Conservation (phyloP, 805 yeast genomes). For the Ascoidea asiatica region DNA sequence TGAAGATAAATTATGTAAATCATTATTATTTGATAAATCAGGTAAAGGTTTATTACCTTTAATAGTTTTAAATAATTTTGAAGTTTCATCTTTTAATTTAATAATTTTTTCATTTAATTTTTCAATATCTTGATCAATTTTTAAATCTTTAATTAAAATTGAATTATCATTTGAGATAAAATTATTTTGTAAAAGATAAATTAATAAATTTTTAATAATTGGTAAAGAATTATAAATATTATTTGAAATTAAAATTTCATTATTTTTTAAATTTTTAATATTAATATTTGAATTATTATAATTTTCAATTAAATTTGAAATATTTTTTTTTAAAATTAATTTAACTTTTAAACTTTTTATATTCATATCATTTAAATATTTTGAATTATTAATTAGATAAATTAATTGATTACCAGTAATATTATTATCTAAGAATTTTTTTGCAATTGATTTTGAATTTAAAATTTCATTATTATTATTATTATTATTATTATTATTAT, state of each 20-base stretch:
- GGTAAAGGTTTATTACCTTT: neutral
- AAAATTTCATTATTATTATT: neutral
- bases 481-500: constrained; percentile 1
- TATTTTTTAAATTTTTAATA: constrained; percentile 2
- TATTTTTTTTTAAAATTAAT: constrained; percentile 8
- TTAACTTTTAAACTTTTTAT: constrained; percentile 7
- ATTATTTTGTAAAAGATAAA: constrained; percentile 3
- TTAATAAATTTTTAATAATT: constrained; percentile 2
- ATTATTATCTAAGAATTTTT: constrained; percentile 9
- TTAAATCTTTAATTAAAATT: neutral
- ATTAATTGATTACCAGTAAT: constrained; percentile 10
- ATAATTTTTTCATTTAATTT: neutral
- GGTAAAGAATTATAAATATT: neutral
- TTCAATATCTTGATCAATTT: neutral
- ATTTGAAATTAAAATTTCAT: constrained; percentile 2
- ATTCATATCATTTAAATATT: constrained; percentile 8
- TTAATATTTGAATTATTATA: constrained; percentile 1
- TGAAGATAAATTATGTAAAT: neutral
- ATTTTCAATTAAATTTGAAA: constrained; percentile 3
- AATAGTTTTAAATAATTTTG: neutral
- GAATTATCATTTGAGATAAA: constrained; percentile 4
- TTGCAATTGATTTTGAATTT: constrained; percentile 6
- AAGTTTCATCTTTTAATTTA: neutral
- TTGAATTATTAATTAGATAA: constrained; percentile 3
- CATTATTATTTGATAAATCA: neutral